Evolutionary conservation across 352 stramenopile genomes (phyloP).

Genomic region (Phytopythium sindhum): DNA sequence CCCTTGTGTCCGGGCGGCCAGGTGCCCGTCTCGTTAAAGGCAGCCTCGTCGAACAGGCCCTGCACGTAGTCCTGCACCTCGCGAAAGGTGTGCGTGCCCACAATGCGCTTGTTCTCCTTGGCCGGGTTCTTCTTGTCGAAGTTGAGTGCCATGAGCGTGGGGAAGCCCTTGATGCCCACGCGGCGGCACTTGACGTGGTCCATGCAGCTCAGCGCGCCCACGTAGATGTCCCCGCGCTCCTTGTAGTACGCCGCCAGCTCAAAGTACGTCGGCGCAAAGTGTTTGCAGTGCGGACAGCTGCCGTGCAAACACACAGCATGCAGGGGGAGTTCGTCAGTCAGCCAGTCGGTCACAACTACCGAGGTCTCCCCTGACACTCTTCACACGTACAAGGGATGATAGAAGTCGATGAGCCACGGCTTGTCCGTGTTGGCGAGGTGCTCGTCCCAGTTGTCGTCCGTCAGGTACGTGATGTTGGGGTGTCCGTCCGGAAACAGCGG

Average conservation of each 20-base stretch:
- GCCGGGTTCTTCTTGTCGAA: conserved; percentile 71
- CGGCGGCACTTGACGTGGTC: conserved; percentile 82
- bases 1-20: conserved; percentile 34
- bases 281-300: conserved; percentile 80
- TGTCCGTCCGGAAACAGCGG: conserved; percentile 78
- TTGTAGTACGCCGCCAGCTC: conserved; percentile 76
- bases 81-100: conserved; percentile 75
- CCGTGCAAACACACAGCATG: no score
- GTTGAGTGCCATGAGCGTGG: conserved; percentile 72
- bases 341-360: background rate
- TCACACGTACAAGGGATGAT: conserved; percentile 75
- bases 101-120: conserved; percentile 66
- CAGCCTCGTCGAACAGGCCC: conserved; percentile 50
- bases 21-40: conserved; percentile 68
- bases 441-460: conserved; percentile 78
- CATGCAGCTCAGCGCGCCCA: conserved; percentile 83
- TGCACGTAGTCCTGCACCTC: conserved; percentile 76
- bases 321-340: background rate
- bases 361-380: no score
- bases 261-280: conserved; percentile 64
- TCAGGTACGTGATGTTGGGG: conserved; percentile 85
- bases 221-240: conserved; percentile 54
- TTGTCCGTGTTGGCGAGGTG: conserved; percentile 72
- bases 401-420: conserved; percentile 84
- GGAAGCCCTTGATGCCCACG: conserved; percentile 78